Evolutionary conservation across 345 rosid species (phyloP), one percentile per base, ranked within the genome.

Genomic region (Excoecaria agallocha): DNA sequence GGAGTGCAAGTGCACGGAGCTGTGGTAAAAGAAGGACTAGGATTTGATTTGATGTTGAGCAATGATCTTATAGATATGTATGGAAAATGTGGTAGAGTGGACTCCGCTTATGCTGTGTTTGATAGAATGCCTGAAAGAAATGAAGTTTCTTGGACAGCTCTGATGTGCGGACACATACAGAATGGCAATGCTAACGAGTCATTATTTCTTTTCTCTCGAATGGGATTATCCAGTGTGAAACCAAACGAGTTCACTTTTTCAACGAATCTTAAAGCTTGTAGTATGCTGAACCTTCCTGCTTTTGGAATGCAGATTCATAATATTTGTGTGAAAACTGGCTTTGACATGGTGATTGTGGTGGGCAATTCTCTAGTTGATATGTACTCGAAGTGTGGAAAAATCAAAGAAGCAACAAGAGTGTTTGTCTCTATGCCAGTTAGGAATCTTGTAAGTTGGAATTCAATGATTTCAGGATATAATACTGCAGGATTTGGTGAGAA

Each of bases 241-340:
- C 92, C 91, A 5, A 95, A 95, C 54, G 98, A 91, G 76, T 95
- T 89, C 82, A 91, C 97, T 66, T 74, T 93, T 57, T 95, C 98
- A 0, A 81, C 86, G 25, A 84, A 79, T 82, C 74, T 95, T 15
- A 95, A 91, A 80, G 97, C 93, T 12, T 89, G 94, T 60, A 87
- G 91, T 41, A 64, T 88, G 84, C 69, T 83, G 76, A 78, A 77
- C 78, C 74, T 59, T 58, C 71, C 71, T 46, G 82, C 83, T 12
- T 76, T 22, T 73, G 99, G 98, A 22, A 72, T 80, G 82, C 91
- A 91, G 80, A 82, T 90, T 66, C 98, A 95, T 76, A 85, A 85
- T 75, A 75, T 77, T 68, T 85, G 90, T 69, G 75, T 85, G 71
- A 87, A 87, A 81, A 75, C 82, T 74, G 91, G 93, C 22, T 81